Evolutionary conservation across 2,329 filamentous ascomycete species (phyloP), one percentile per base, ranked within the genome.

Genomic region (Diaporthe citri): DNA sequence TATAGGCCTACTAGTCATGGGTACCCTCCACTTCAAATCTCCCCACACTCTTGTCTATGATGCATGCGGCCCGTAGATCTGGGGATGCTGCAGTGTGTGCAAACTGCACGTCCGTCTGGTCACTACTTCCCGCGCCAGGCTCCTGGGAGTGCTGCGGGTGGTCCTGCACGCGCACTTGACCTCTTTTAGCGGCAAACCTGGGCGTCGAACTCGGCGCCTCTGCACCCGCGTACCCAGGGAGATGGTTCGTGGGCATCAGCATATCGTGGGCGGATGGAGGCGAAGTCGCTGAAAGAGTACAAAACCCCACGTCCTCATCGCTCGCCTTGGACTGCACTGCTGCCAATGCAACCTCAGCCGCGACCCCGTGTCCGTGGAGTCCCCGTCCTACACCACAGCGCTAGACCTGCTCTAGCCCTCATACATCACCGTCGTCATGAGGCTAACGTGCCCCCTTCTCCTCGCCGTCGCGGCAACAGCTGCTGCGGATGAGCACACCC

Each of bases 201-300:
- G 9, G 48, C 48, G 34, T 41, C 7, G 13, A 69, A 41, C 64
- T 28, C 46, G 64, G 64, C 48, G 34, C n/a, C 64, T 55, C 43
- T 69, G 22, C 64, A 41, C 64, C 48, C 64, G 34, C 34, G 46
- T 28, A 41, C 36, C 31, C 64, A 28, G 48, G 46, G 28, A 55
- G 48, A n/a, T 55, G 48, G 64, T 20, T 55, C 64, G 64, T 22
- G 46, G n/a, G 34, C 62, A 52, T 67, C 48, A 69, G 13, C 28
- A 48, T 3, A 39, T 28, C 51, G 51, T 52, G 46, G 46, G 22
- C 28, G 4, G 28, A 43, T 25, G 22, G 31, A 36, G 62, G 62
- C 28, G 31, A 51, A 13, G 20, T n/a, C 20, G 4, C 43, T 51
- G 31, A 46, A 28, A 64, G 9, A 36, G 12, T 36, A 51, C 25